Evolutionary conservation across 1,284 basidiomycete genomes (phyloP), one percentile per base, ranked within the genome.

Genomic region (Sanguinoderma infundibulare): DNA sequence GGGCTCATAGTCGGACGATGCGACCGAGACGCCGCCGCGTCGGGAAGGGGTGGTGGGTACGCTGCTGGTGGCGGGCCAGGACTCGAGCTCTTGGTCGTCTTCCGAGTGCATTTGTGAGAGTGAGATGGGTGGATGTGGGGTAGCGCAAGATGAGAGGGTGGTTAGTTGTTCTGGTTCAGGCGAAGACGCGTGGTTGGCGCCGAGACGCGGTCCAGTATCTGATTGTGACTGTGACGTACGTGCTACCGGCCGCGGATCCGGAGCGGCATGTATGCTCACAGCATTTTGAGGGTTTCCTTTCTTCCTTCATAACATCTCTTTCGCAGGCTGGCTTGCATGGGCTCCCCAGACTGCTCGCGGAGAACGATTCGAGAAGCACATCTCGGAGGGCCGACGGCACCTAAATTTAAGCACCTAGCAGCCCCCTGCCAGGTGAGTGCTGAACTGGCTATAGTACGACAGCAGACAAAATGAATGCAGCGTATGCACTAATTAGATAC

Each of bases 51-150:
- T 66, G 39, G 57, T 57, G 24, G 64, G 61, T 34, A 61, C 59
- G 52, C 62, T 58, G 26, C 49, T 51, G 20, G 49, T 51, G 30
- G 39, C 55, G 1, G 60, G 65, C 65, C 65, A 64, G 26, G 62
- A 59, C n/a, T 64, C 62, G 42, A 67, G 57, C 22, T 64, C 62
- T 24, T 67, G 60, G 34, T 64, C 62, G 53, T 60, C 58, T 28
- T 62, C 60, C 1, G 60, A 55, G 14, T 50, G 52, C 63, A 65
- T 64, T 28, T 24, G 44, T 46, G 5, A 5, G 20, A 14, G 24
- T 32, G 35, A 9, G n/a, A 38, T 26, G 38, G 9, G 22, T 4
- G 22, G 22, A 24, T 26, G 42, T 9, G 40, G 9, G 14, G 22
- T 1, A 12, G 3, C 22, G 40, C 1, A 53, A 40, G 39, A 20